These are phyloP conservation scores for Sporothrix brasiliensis DNA, from an alignment of 2,329 filamentous ascomycete species.

Conservation along the genomic window DNA sequence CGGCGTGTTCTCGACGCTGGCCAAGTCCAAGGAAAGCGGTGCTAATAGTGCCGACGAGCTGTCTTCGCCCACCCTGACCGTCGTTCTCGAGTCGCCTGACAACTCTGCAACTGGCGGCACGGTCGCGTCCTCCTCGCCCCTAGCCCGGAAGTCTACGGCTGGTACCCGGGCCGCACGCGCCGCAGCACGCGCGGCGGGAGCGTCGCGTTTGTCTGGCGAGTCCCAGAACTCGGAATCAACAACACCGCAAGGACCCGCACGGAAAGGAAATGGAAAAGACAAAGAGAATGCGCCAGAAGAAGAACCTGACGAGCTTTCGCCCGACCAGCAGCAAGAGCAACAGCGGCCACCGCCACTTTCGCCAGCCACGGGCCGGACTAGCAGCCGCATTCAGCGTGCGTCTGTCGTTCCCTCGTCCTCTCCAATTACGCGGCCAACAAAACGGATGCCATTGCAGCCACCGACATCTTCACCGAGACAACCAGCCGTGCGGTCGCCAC, in stretches of 20 bases:
- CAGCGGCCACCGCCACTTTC: neutral
- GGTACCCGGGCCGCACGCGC: neutral
- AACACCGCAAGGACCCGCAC: neutral
- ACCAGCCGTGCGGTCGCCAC: neutral
- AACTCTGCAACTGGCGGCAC: neutral
- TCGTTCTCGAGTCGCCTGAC: neutral
- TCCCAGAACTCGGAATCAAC: constrained; percentile 3
- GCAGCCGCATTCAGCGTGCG: neutral
- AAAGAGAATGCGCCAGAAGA: constrained; percentile 18
- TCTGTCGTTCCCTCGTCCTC: constrained; percentile 32
- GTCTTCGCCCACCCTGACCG: constrained; percentile 37
- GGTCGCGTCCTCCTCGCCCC: constrained; percentile 33
- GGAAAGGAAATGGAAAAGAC: neutral
- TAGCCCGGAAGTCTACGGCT: constrained; percentile 33
- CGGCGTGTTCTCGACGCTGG: constrained; percentile 25
- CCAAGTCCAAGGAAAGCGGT: constrained; percentile 27
- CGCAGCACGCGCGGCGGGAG: neutral
- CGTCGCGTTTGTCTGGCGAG: constrained; percentile 8
- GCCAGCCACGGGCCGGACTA: neutral
- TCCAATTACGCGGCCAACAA: constrained; percentile 7
- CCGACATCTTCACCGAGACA: constrained; percentile 25
- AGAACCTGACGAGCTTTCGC: constrained; percentile 35
- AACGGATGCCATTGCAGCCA: constrained; percentile 21
- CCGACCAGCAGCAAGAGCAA: constrained; percentile 32
- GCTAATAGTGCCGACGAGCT: constrained; percentile 40